Conservation (phyloP, 768 basidiomycete genomes). For the Podaxis sp. region DNA sequence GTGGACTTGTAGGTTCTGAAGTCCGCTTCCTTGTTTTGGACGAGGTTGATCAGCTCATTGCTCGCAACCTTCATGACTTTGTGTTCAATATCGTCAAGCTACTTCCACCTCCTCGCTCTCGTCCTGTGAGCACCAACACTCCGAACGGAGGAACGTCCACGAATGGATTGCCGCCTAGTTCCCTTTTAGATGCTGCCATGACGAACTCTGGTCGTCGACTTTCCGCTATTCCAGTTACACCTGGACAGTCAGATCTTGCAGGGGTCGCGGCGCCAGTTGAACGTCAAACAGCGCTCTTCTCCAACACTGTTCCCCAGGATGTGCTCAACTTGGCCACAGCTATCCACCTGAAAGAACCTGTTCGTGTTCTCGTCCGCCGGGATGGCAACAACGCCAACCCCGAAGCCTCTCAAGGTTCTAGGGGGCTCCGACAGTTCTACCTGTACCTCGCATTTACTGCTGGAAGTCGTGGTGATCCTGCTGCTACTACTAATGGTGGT, state of each 20-base stretch:
- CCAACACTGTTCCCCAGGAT: constrained; percentile 97
- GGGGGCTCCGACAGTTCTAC: constrained; percentile 93
- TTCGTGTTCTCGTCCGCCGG: constrained; percentile 94
- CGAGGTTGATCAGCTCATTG: constrained; percentile 97
- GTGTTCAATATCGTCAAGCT: constrained; percentile 93
- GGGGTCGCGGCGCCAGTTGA: constrained; percentile 44
- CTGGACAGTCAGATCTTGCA: constrained; percentile 35
- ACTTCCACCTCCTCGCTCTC: constrained; percentile 84
- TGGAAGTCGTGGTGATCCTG: constrained; percentile 66
- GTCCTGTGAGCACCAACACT: constrained; percentile 47
- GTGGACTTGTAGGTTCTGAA: constrained; percentile 77
- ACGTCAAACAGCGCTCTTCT: constrained; percentile 92
- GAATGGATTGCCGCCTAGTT: constrained; percentile 32
- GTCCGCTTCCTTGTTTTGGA: constrained; percentile 94
- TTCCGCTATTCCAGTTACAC: constrained; percentile 55
- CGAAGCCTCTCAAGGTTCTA: constrained; percentile 64
- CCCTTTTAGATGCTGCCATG: constrained; percentile 28
- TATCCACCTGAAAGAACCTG: constrained; percentile 93
- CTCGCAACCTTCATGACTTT: constrained; percentile 93
- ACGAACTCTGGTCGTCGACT: constrained; percentile 51
- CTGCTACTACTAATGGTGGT: constrained; percentile 46
- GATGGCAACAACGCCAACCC: constrained; percentile 81
- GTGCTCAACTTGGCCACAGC: constrained; percentile 93
- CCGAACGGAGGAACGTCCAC: constrained; percentile 29
- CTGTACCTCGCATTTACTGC: constrained; percentile 95